Conservation (phyloP, 345 rosid genomes). For the Eucalyptus cladocalyx region DNA sequence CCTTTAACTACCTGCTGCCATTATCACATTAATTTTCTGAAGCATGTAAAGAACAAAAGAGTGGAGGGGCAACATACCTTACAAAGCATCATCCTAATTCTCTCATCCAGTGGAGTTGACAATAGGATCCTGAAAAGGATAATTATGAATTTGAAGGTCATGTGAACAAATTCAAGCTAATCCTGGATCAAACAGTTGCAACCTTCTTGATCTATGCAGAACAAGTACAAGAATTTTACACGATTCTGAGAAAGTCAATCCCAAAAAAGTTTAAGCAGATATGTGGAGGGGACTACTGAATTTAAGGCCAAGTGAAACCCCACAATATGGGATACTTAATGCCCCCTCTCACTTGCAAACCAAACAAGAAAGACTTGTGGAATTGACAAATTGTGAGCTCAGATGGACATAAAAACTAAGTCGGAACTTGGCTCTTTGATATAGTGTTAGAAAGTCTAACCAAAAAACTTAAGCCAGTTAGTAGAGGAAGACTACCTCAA, state of each 20-base stretch:
- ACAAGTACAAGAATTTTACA: background rate
- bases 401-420: background rate
- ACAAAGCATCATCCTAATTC: slow-evolving; percentile 48
- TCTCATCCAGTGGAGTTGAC: slow-evolving; percentile 56
- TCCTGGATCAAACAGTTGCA: background rate
- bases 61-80: slow-evolving; percentile 43
- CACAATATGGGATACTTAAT: background rate
- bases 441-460: background rate
- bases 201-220: background rate
- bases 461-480: background rate
- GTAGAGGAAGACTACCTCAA: background rate
- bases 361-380: background rate
- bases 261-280: background rate
- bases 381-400: background rate
- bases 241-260: background rate
- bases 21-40: background rate
- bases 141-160: background rate
- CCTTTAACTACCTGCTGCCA: background rate
- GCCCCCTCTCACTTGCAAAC: background rate
- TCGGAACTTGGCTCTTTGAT: background rate
- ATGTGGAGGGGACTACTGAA: background rate
- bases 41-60: background rate
- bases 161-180: background rate
- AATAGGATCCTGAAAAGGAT: slow-evolving; percentile 43
- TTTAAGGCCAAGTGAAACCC: background rate